Percentiles rank a stretch among this genome's conserved stretches.
These are phyloP conservation scores for Metschnikowia similis DNA, from an alignment of 805 yeast genomes.

Conservation along the genomic window DNA sequence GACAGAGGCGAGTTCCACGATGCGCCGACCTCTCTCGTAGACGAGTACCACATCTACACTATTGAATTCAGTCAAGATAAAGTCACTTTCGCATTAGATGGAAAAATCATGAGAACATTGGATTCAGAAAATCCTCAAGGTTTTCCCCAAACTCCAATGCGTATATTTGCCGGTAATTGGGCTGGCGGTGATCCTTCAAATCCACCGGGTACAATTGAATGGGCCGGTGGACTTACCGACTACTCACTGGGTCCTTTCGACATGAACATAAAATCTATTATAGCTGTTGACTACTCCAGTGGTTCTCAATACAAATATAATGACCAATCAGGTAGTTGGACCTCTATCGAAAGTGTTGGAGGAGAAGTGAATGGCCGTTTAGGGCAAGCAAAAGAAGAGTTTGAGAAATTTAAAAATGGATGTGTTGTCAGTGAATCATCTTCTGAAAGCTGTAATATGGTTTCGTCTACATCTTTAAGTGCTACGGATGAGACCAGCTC, in stretches of 20 bases:
- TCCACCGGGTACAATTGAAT: slow-evolving; percentile 21
- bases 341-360: slow-evolving; percentile 35
- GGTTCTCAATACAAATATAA: slow-evolving; percentile 40
- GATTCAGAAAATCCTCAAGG: slow-evolving; percentile 52
- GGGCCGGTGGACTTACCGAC: slow-evolving; percentile 25
- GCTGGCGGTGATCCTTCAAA: slow-evolving; percentile 44
- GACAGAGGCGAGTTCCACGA: slow-evolving; percentile 74
- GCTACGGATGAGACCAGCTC: not conserved
- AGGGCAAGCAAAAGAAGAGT: slow-evolving; percentile 7
- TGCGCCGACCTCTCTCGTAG: slow-evolving; percentile 51
- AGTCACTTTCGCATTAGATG: slow-evolving; percentile 72
- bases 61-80: slow-evolving; percentile 75
- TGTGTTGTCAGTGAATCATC: not conserved
- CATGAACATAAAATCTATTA: slow-evolving; percentile 18
- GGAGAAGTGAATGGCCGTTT: slow-evolving; percentile 27
- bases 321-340: slow-evolving; percentile 36
- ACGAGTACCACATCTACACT: slow-evolving; percentile 68
- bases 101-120: slow-evolving; percentile 61
- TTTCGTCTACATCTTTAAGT: slow-evolving; percentile 1
- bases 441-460: not conserved
- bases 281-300: slow-evolving; percentile 43
- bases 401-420: slow-evolving; percentile 5
- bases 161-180: slow-evolving; percentile 39
- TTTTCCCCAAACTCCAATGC: slow-evolving; percentile 90
- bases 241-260: slow-evolving; percentile 21